Base-by-base conservation (phyloP, 1,139 yeast genomes). In the Debaryomyces subglobosus region DNA sequence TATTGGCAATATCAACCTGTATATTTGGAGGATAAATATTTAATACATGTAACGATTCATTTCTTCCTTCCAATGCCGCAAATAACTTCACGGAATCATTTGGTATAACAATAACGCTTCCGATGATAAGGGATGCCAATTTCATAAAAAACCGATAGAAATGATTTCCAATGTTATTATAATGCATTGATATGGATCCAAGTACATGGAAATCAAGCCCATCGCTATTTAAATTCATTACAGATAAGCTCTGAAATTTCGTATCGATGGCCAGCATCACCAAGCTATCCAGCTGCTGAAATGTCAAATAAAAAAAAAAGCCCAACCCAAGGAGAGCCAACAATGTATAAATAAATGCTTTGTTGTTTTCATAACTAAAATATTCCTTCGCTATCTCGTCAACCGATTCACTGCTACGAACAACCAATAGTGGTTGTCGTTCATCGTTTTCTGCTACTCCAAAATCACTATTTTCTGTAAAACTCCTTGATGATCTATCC, bases 11-110 rank as follows among this genome's bases (percentile, higher is more conserved):
- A 32, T 57, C 57, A 3, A 69, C 55, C 2, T 54, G 47, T 4
- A 71, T 29, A 12, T 61, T 63, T 2, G 74, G 72, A 3, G 70
- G 67, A 16, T 47, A 53, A 0, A 63, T 52, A 47, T 69, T 63
- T 9, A 63, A 51, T 33, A 67, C 52, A 49, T 69, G 72, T 9
- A 58, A 54, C 1, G 51, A 50, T 1, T 51, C 47, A 16, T 49
- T 53, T 4, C 57, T 43, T 16, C 51, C 62, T 5, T 59, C 48
- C 4, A 65, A 64, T 34, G 60, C 56, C 15, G 61, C 60, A 36
- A 53, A 61, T 3, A 70, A 32, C 21, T 60, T 56, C 6, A 68
- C 54, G 1, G 65, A 63, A 1, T 60, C 56, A n/a, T 47, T 51
- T 15, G 70, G 67, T 1, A 50, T 47, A 6, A 71, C 55, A 3